A percentile compares a stretch with the other conserved stretches of the same genome.
Conservation (phyloP, 2,329 filamentous ascomycete species). For the Phaeosphaeria sp. region DNA sequence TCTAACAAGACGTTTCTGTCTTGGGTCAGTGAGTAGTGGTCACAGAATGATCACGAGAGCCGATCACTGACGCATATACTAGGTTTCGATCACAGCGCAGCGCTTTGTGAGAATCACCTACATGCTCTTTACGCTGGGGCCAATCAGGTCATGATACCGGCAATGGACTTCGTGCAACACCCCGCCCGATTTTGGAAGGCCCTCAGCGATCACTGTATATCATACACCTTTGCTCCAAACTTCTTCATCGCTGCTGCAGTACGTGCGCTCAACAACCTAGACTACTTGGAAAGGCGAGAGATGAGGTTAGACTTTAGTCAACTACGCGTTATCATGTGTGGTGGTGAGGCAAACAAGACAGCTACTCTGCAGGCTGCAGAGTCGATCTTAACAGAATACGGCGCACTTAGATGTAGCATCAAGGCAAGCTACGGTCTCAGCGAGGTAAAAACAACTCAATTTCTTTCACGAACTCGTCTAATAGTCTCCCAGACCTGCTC, state of each 20-base stretch:
- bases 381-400: slow-evolving; percentile 36
- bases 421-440: slow-evolving; percentile 58
- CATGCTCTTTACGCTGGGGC: slow-evolving; percentile 52
- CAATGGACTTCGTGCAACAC: slow-evolving; percentile 49
- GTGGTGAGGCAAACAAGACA: slow-evolving; percentile 56
- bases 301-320: slow-evolving; percentile 33
- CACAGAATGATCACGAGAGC: background rate
- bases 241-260: slow-evolving; percentile 45
- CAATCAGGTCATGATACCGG: slow-evolving; percentile 56
- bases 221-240: slow-evolving; percentile 55
- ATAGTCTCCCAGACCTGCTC: slow-evolving; percentile 54
- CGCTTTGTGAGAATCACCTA: slow-evolving; percentile 60
- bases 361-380: slow-evolving; percentile 40
- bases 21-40: slow-evolving; percentile 11
- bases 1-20: slow-evolving; percentile 17
- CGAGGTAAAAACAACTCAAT: slow-evolving; percentile 20
- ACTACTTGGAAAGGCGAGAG: background rate
- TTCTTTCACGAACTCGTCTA: background rate
- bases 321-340: slow-evolving; percentile 48
- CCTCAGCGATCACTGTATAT: slow-evolving; percentile 51
- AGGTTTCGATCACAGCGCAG: slow-evolving; percentile 62
- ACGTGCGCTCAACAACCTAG: slow-evolving; percentile 9
- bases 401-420: slow-evolving; percentile 46
- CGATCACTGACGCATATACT: background rate
- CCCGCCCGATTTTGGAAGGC: slow-evolving; percentile 51